Conservation (phyloP, 2,329 filamentous ascomycete species). For the Lecanicillium sp. region DNA sequence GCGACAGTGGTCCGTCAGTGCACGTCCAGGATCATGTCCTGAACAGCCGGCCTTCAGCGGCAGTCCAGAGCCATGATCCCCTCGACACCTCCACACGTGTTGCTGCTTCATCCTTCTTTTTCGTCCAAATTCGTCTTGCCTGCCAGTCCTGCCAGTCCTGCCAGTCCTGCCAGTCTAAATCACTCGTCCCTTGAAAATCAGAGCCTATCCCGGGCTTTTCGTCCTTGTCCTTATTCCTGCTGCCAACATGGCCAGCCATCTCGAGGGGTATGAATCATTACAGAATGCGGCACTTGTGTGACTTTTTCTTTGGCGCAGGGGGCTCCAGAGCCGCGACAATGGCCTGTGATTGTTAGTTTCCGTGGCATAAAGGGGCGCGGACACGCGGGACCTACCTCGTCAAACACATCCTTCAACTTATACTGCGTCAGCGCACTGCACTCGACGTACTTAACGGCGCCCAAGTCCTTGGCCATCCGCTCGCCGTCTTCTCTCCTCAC, state of each 20-base stretch:
- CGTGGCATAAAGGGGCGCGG: neutral
- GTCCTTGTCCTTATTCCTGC: too few relatives aligned
- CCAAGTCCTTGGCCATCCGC: conserved; percentile 93
- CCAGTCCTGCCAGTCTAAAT: conserved; percentile 5
- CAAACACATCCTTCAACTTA: conserved; percentile 98
- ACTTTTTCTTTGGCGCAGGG: conserved; percentile 72
- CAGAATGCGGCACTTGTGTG: conserved; percentile 63
- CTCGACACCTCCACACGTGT: neutral
- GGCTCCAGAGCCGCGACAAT: conserved; percentile 95
- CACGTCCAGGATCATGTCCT: too few relatives aligned
- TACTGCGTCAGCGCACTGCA: conserved; percentile 97
- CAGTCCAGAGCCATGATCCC: too few relatives aligned
- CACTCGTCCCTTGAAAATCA: neutral
- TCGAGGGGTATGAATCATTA: conserved; percentile 30
- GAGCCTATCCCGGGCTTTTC: neutral
- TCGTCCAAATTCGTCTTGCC: neutral
- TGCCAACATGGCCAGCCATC: conserved; percentile 6
- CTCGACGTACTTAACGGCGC: conserved; percentile 97
- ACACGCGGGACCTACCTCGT: conserved; percentile 64
- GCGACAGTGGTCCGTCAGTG: too few relatives aligned
- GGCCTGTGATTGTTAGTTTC: conserved; percentile 49
- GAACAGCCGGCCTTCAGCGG: too few relatives aligned
- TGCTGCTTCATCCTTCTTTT: neutral
- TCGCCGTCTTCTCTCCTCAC: conserved; percentile 91
- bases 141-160: too few relatives aligned